These are phyloP conservation scores for Sonneratia caseolaris DNA, from an alignment of 345 rosid genomes.

Conservation along the genomic window DNA sequence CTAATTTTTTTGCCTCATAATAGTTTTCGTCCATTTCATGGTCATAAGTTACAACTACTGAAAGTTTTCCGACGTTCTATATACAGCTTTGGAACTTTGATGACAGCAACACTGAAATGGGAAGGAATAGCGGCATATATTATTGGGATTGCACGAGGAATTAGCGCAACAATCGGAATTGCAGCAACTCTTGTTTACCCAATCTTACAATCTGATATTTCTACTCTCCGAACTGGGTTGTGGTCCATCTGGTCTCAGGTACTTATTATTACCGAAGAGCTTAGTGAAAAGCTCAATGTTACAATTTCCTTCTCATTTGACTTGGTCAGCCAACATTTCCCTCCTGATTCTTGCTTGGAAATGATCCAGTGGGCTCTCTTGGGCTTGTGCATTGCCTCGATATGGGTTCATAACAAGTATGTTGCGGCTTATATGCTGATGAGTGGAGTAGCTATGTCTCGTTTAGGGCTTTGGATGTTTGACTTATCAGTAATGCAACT, in stretches of 20 bases:
- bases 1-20: background rate
- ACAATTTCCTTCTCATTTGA: background rate
- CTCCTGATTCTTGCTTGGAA: background rate
- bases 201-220: conserved; percentile 40
- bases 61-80: background rate
- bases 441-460: conserved; percentile 77
- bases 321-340: background rate
- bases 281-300: background rate
- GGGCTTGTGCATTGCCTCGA: conserved; percentile 51
- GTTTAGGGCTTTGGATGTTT: conserved; percentile 90
- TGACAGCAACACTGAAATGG: conserved; percentile 80
- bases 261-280: background rate
- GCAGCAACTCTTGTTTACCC: conserved; percentile 71
- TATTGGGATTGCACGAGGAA: conserved; percentile 65
- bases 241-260: conserved; percentile 96
- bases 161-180: conserved; percentile 66
- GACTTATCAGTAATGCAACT: conserved; percentile 72
- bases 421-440: conserved; percentile 61
- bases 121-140: conserved; percentile 59
- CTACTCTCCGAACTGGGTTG: conserved; percentile 63
- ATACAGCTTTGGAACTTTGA: conserved; percentile 70
- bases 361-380: conserved; percentile 59
- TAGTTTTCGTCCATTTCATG: background rate
- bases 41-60: background rate
- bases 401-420: conserved; percentile 28